Evolutionary conservation across 2,329 filamentous ascomycete genomes (phyloP).

Genomic region (Sclerotinia minor): DNA sequence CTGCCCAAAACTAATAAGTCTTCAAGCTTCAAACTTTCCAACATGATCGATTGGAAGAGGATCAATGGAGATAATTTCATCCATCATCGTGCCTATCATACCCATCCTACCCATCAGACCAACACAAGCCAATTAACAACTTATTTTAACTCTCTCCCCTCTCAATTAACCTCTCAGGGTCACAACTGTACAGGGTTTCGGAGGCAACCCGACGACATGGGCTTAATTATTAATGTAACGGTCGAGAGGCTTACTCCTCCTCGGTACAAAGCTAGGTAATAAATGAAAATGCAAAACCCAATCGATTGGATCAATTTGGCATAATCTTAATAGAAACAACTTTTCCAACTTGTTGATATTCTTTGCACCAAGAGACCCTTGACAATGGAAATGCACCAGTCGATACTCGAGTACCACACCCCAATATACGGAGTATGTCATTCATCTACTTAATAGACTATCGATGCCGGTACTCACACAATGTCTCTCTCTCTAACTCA

Average conservation of each 20-base stretch:
- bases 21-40: background rate
- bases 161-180: background rate
- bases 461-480: constrained; percentile 4
- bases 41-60: background rate
- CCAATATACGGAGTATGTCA: background rate
- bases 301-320: background rate
- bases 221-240: background rate
- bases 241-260: background rate
- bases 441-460: background rate
- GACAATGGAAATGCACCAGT: background rate
- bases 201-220: constrained; percentile 19
- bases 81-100: background rate
- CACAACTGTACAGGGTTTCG: constrained; percentile 19
- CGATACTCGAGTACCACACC: no score
- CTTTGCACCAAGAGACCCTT: background rate
- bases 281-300: background rate
- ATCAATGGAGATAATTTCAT: background rate
- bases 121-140: background rate
- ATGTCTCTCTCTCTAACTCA: background rate
- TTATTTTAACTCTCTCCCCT: background rate
- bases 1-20: background rate
- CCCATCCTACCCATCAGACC: background rate
- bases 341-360: background rate
- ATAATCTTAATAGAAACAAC: background rate
- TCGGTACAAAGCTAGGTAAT: background rate